These are phyloP conservation scores for Scalesia atractyloides DNA, from an alignment of 129 eudicot species.

Conservation along the genomic window DNA sequence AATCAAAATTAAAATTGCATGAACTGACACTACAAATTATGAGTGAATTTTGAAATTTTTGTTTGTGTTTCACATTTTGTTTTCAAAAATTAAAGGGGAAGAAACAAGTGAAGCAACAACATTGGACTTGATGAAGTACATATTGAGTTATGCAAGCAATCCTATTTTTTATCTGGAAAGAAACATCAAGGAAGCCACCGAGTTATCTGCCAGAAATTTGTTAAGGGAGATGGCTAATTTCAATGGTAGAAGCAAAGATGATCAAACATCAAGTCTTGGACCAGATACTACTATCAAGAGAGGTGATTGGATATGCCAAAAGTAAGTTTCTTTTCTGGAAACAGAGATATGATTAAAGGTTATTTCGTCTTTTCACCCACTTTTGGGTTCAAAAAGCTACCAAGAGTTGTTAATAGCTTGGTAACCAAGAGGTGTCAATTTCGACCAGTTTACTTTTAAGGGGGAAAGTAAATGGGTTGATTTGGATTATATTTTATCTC, in stretches of 20 bases:
- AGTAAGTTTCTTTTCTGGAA: constrained; percentile 53
- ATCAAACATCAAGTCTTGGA: constrained; percentile 46
- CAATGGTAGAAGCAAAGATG: constrained; percentile 32
- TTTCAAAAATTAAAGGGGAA: constrained; percentile 41
- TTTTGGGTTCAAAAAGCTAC: background rate
- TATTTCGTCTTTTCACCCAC: background rate
- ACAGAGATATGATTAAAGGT: background rate
- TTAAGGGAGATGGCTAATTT: constrained; percentile 52
- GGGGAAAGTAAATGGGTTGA: background rate
- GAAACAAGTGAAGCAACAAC: constrained; percentile 58
- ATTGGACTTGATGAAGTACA: constrained; percentile 78
- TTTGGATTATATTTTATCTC: background rate
- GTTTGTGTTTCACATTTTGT: constrained; percentile 3
- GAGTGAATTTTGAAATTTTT: constrained; percentile 1
- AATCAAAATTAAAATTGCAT: background rate
- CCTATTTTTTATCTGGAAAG: constrained; percentile 56
- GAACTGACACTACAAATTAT: background rate
- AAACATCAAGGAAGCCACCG: constrained; percentile 48
- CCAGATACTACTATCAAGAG: constrained; percentile 64
- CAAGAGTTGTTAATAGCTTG: background rate
- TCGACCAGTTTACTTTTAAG: background rate
- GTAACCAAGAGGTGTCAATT: background rate
- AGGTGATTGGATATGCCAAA: constrained; percentile 91
- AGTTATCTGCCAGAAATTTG: constrained; percentile 72
- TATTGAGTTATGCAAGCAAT: constrained; percentile 84